These are phyloP conservation scores for Delonix regia DNA, from an alignment of 306 rosid genomes.

Conservation along the genomic window DNA sequence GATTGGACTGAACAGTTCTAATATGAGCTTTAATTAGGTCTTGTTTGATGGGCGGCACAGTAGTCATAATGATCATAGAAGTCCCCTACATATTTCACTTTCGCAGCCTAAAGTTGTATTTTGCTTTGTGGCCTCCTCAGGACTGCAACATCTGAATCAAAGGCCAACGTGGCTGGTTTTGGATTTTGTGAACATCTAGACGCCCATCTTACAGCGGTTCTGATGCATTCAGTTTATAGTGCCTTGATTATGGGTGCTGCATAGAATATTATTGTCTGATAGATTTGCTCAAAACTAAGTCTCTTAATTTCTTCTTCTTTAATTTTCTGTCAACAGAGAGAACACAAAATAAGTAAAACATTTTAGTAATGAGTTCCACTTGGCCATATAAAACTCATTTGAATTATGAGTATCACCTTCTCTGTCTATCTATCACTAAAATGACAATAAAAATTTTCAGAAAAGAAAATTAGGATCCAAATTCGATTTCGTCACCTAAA, in stretches of 20 bases:
- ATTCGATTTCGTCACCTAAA: too few relatives aligned
- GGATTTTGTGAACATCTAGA: conserved; percentile 16
- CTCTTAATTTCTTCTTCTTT: too few relatives aligned
- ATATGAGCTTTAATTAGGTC: conserved; percentile 33
- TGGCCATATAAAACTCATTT: too few relatives aligned
- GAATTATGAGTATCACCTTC: too few relatives aligned
- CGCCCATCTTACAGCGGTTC: neutral
- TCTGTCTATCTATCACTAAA: too few relatives aligned
- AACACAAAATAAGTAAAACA: too few relatives aligned
- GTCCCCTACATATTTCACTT: conserved; percentile 38
- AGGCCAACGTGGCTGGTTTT: conserved; percentile 1
- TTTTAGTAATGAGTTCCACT: too few relatives aligned
- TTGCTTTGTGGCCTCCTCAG: conserved; percentile 31
- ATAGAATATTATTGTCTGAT: neutral
- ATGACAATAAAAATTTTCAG: too few relatives aligned
- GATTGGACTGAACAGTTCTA: conserved; percentile 6
- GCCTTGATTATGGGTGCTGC: neutral
- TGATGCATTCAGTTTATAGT: neutral
- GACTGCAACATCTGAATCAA: conserved; percentile 30
- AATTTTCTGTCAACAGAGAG: too few relatives aligned
- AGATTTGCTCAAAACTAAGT: too few relatives aligned
- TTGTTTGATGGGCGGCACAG: conserved; percentile 31
- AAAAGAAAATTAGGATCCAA: too few relatives aligned
- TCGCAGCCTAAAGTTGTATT: conserved; percentile 14
- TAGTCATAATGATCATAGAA: conserved; percentile 25